These are phyloP conservation scores for Colletotrichum sp. DNA, from an alignment of 2,329 filamentous ascomycete genomes.

Conservation along the genomic window DNA sequence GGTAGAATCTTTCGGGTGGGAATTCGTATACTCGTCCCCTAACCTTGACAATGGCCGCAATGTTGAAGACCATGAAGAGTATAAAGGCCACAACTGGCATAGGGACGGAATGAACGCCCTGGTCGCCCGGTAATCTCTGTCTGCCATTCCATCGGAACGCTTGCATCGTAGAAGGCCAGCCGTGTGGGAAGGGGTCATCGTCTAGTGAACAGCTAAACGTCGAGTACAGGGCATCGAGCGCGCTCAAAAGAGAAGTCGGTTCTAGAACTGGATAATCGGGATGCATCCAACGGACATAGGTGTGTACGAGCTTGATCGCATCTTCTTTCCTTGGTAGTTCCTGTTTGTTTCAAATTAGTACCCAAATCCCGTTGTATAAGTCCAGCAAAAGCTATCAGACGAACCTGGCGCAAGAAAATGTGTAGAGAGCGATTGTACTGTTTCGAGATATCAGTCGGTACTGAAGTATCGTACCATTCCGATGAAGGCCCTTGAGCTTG, in stretches of 20 bases:
- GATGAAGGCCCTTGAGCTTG: conserved; percentile 9
- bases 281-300: conserved; percentile 27
- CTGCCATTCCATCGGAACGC: conserved; percentile 27
- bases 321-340: conserved; percentile 27
- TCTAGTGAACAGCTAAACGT: conserved; percentile 13
- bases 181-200: conserved; percentile 7
- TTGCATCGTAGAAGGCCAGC: conserved; percentile 24
- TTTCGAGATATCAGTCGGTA: background rate
- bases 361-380: accelerated
- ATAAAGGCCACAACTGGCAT: conserved; percentile 33
- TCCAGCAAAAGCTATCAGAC: background rate
- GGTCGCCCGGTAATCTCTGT: background rate
- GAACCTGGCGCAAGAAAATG: background rate
- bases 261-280: conserved; percentile 27
- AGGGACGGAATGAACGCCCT: background rate
- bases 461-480: background rate
- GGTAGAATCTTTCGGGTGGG: conserved; percentile 36
- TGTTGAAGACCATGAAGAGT: conserved; percentile 39
- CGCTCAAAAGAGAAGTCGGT: conserved; percentile 21
- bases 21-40: conserved; percentile 37
- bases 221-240: conserved; percentile 25
- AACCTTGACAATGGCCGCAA: conserved; percentile 37
- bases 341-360: background rate
- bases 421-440: conserved; percentile 20
- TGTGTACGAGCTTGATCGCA: conserved; percentile 22